These are phyloP conservation scores for Trichosphaerium sp. DNA, from an alignment of 78 protist genomes.

Conservation along the genomic window DNA sequence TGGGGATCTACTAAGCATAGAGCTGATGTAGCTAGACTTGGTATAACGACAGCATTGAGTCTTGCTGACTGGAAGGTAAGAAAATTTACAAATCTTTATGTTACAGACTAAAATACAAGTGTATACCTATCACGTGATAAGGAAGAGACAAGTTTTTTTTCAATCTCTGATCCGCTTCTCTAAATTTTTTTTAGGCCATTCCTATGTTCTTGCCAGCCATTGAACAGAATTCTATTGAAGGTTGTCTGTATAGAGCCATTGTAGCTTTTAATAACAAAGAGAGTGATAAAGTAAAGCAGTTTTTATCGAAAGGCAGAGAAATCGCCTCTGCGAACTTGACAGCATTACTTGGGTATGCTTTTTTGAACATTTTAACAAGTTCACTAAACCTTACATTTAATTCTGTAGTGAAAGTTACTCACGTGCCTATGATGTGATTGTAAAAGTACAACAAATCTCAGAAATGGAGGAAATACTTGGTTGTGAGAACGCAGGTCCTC, in stretches of 20 bases:
- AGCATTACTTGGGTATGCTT: too few relatives aligned
- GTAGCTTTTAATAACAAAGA: background rate
- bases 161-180: background rate
- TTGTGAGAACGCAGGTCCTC: conserved; percentile 16
- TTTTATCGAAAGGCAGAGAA: too few relatives aligned
- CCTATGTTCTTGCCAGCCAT: background rate
- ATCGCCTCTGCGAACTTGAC: too few relatives aligned
- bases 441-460: conserved; percentile 58
- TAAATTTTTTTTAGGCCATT: background rate
- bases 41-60: background rate
- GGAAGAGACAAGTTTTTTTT: background rate
- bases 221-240: background rate
- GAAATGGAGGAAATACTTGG: conserved; percentile 78
- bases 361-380: background rate
- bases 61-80: background rate
- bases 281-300: background rate
- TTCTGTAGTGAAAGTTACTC: conserved; percentile 22
- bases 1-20: too few relatives aligned
- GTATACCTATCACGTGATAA: background rate
- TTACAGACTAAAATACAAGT: background rate
- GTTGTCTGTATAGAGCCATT: background rate
- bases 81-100: background rate
- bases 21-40: too few relatives aligned
- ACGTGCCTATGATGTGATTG: conserved; percentile 66
- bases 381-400: background rate